Evolutionary conservation across 768 basidiomycete genomes (phyloP).

Genomic region (Hericium rajendrae): DNA sequence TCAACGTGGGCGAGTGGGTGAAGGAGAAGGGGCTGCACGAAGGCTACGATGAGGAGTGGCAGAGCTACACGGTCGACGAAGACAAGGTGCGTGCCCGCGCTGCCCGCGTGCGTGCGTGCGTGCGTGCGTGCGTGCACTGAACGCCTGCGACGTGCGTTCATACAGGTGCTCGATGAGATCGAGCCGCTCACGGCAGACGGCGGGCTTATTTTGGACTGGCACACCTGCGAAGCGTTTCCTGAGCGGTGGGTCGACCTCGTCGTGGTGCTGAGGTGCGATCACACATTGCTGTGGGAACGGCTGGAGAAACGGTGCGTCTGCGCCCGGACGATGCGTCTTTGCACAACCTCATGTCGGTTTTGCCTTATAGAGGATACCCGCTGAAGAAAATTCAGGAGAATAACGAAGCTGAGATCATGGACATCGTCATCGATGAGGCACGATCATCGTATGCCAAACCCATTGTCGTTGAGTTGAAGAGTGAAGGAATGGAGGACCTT

Average conservation of each 20-base stretch:
- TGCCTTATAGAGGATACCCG: constrained; percentile 56
- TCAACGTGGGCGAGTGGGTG: constrained; percentile 87
- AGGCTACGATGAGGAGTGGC: constrained; percentile 91
- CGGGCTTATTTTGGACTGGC: constrained; percentile 88
- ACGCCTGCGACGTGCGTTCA: background rate
- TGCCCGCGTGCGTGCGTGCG: background rate
- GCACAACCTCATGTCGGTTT: background rate
- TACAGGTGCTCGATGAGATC: constrained; percentile 79
- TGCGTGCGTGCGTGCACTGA: background rate
- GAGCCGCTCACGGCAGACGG: constrained; percentile 62
- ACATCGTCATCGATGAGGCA: constrained; percentile 84
- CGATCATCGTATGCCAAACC: constrained; percentile 75
- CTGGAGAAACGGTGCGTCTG: constrained; percentile 72
- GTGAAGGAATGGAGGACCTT: constrained; percentile 69
- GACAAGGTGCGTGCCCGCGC: constrained; percentile 61
- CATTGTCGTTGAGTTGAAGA: constrained; percentile 78
- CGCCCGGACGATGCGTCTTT: background rate
- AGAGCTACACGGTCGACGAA: constrained; percentile 88
- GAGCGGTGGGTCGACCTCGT: constrained; percentile 97
- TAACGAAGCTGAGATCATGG: constrained; percentile 97
- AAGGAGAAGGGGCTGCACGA: constrained; percentile 77
- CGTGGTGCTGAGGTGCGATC: constrained; percentile 85
- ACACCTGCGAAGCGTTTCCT: constrained; percentile 87
- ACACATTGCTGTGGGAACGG: constrained; percentile 79
- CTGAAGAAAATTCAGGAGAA: constrained; percentile 97